Evolutionary conservation across 2,329 filamentous ascomycete genomes (phyloP), one percentile per base, ranked within the genome.

Genomic region (Aspergillus neoniger): DNA sequence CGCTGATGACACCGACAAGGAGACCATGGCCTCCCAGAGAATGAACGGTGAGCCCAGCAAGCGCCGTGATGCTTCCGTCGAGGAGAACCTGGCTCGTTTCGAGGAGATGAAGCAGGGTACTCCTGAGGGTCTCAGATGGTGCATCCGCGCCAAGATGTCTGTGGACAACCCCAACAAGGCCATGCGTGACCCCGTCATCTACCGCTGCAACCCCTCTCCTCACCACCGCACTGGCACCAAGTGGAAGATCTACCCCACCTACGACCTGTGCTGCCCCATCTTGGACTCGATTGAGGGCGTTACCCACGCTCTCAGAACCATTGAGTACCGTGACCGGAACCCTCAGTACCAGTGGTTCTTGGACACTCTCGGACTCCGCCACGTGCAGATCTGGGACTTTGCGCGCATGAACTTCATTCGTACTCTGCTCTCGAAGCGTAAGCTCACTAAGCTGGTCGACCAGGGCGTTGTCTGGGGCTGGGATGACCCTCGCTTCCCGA

Each of bases 181-280:
- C 56, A 88, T 98, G 86, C 86, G 95, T 66, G 95, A 99, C 76
- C 95, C 95, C 12, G 93, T 98, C 77, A 96, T 99, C 76, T 98
- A 97, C 83, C 89, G 95, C 67, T 97, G 92, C 85, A 96, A 96
- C 72, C 82, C 85, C 5, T 74, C 83, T 52, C 76, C 81, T 10
- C 86, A 88, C 70, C 86, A 87, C 75, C 84, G 86, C 57, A 88
- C 86, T 5, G 86, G 85, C n/a, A 76, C 74, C 52, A 83, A 82
- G 62, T 88, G 86, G 85, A 88, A 88, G 74, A 84, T 87, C 67
- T 88, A 88, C 73, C 86, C 86, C 1, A 88, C 85, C 19, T 88
- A 88, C 70, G 86, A 88, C 73, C 88, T 88, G 71, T 85, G 83
- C 66, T 87, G 85, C 70, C 86, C 86, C 15, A 82, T 88, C 43